phyloP scores from a whole-genome alignment of 345 rosid genomes.

The Syzygium grande region DNA sequence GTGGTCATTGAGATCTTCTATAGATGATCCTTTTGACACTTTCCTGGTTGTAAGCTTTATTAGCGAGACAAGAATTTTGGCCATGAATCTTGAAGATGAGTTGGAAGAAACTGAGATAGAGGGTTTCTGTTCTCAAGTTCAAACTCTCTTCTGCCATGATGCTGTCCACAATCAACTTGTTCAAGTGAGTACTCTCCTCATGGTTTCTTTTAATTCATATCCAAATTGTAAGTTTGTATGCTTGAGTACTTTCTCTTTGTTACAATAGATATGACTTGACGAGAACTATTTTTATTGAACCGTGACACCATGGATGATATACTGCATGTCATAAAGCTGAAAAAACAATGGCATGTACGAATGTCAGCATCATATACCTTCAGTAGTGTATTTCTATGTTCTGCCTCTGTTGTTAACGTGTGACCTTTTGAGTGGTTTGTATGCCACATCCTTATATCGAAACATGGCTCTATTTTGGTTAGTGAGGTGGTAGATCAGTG shows the following conservation, averaged over 20 bases:
- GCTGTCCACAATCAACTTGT: constrained; percentile 87
- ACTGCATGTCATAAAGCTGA: background rate
- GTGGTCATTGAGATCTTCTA: constrained; percentile 91
- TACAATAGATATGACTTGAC: background rate
- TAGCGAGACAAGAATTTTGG: constrained; percentile 84
- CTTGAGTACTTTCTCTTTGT: background rate
- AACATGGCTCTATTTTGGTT: background rate
- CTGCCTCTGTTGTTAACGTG: background rate
- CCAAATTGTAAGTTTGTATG: background rate
- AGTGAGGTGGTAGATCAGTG: background rate
- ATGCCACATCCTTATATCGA: background rate
- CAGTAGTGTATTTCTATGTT: background rate
- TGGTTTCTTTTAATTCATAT: background rate
- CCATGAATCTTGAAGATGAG: constrained; percentile 93
- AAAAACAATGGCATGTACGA: background rate
- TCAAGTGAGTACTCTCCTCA: constrained; percentile 37
- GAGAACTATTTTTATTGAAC: background rate
- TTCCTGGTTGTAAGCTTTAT: constrained; percentile 94
- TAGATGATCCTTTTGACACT: constrained; percentile 84
- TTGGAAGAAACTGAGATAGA: constrained; percentile 96
- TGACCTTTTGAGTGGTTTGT: background rate
- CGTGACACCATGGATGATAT: background rate
- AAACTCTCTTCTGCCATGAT: constrained; percentile 92
- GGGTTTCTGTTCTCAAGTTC: constrained; percentile 82
- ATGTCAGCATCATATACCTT: background rate